Conservation (phyloP, 2,329 filamentous ascomycete species). For the Phaeomoniella chlamydospora region DNA sequence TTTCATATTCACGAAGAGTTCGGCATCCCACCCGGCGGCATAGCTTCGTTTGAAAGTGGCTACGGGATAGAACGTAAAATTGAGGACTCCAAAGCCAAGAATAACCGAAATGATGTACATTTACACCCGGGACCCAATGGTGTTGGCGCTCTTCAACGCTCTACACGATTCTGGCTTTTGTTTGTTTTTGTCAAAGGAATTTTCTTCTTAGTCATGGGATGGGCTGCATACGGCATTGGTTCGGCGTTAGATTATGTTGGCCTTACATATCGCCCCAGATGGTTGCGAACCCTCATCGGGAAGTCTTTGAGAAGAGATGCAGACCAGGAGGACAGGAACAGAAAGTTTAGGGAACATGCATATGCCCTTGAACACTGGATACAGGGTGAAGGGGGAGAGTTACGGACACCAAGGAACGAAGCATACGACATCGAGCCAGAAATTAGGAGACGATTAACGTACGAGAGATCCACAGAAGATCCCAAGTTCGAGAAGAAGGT, state of each 20-base stretch:
- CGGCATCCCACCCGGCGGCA: slow-evolving; percentile 15
- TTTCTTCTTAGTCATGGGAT: slow-evolving; percentile 46
- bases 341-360: slow-evolving; percentile 3
- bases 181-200: slow-evolving; percentile 63
- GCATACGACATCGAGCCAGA: slow-evolving; percentile 70
- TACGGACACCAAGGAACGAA: slow-evolving; percentile 43
- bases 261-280: slow-evolving; percentile 47
- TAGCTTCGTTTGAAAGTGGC: slow-evolving; percentile 27
- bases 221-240: slow-evolving; percentile 40
- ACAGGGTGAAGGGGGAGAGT: slow-evolving; percentile 35
- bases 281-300: slow-evolving; percentile 34
- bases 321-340: slow-evolving; percentile 11
- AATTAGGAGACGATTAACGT: slow-evolving; percentile 47
- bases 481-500: slow-evolving; percentile 45
- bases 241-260: slow-evolving; percentile 44
- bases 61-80: slow-evolving; percentile 30
- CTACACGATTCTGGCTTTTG: slow-evolving; percentile 63
- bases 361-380: slow-evolving; percentile 38
- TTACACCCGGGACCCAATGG: slow-evolving; percentile 36
- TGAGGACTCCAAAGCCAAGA: slow-evolving; percentile 17
- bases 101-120: slow-evolving; percentile 16
- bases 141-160: slow-evolving; percentile 65
- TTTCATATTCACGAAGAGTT: slow-evolving; percentile 15
- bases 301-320: slow-evolving; percentile 7
- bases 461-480: slow-evolving; percentile 23